Conservation (phyloP, 805 yeast species). For the Cyberlindnera mycetangii region DNA sequence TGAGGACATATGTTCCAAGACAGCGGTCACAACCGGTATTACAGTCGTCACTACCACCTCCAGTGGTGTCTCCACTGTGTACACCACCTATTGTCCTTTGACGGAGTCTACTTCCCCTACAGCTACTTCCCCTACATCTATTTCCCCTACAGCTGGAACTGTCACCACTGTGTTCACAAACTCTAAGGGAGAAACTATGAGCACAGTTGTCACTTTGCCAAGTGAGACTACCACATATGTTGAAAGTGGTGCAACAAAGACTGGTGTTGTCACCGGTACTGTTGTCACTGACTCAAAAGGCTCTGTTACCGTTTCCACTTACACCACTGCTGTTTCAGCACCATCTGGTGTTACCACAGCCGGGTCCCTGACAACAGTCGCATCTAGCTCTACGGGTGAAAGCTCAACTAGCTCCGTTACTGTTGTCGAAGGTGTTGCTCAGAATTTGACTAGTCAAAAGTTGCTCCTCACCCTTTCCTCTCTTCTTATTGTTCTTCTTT, state of each 20-base stretch:
- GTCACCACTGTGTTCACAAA: neutral
- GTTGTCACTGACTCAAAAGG: neutral
- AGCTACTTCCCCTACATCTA: no score
- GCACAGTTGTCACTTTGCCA: neutral
- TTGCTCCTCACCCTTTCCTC: neutral
- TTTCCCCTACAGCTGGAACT: neutral
- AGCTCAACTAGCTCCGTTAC: neutral
- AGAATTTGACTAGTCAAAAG: neutral
- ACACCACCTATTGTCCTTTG: constrained; percentile 26
- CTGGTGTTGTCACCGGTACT: neutral
- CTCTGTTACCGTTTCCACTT: neutral
- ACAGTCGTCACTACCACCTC: constrained; percentile 6
- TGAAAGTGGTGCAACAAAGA: neutral
- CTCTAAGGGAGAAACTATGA: neutral
- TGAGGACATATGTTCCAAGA: constrained; percentile 1
- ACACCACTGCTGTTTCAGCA: neutral
- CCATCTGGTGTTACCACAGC: neutral
- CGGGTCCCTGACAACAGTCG: neutral
- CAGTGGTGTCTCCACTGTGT: constrained; percentile 31
- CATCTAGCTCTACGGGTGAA: neutral
- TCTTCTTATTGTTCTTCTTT: neutral
- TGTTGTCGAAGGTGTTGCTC: neutral
- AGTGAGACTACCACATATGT: neutral
- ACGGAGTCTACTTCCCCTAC: neutral
- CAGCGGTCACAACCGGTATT: constrained; percentile 7